Conservation (phyloP, 306 rosid species). For the Trifolium subterraneum region DNA sequence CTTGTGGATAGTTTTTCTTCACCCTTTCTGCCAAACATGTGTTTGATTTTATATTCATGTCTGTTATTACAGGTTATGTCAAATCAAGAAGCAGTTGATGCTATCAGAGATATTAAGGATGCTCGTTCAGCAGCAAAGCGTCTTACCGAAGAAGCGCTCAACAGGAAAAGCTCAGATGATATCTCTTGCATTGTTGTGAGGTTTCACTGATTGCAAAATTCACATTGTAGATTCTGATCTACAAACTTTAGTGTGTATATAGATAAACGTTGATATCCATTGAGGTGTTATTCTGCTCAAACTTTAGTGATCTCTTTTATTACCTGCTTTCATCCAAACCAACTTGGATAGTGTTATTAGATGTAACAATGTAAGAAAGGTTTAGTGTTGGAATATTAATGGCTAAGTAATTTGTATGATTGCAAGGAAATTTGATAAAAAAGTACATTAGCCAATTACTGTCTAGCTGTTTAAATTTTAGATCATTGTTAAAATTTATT, state of each 20-base stretch:
- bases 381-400: conserved; percentile 33
- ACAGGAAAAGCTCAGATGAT: conserved; percentile 87
- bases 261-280: conserved; percentile 34
- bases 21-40: not conserved
- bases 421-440: conserved; percentile 26
- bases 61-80: conserved; percentile 73
- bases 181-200: conserved; percentile 86
- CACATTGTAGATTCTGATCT: conserved; percentile 13
- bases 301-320: conserved; percentile 10
- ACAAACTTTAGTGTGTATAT: conserved; percentile 25
- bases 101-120: conserved; percentile 70
- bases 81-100: conserved; percentile 85
- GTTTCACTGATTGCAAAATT: conserved; percentile 55
- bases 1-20: not conserved
- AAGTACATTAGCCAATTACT: conserved; percentile 5
- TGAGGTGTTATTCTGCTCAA: conserved; percentile 10
- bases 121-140: conserved; percentile 82
- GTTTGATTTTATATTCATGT: not conserved
- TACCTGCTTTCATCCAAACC: conserved; percentile 31
- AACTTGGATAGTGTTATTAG: conserved; percentile 30
- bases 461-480: not conserved
- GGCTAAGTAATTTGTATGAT: conserved; percentile 13
- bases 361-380: conserved; percentile 5
- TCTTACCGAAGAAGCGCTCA: conserved; percentile 82
- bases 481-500: not conserved